phyloP scores from a whole-genome alignment of 345 rosid genomes.

The Gossypium turneri region DNA sequence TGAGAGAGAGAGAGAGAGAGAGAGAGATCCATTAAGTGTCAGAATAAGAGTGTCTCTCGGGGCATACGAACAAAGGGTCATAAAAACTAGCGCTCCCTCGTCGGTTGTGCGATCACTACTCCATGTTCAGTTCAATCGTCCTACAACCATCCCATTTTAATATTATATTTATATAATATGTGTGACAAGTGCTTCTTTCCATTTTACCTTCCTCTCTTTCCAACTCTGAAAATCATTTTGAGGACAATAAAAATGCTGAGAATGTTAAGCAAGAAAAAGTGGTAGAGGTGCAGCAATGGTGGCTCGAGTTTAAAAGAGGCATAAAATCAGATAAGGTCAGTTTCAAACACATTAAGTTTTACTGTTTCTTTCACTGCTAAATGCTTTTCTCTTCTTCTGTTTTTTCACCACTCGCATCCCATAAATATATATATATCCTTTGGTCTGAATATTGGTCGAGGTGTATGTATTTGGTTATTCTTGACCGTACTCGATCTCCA shows the following conservation, averaged over 20 bases:
- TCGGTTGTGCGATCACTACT: constrained; percentile 2
- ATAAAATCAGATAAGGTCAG: background rate
- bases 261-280: background rate
- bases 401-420: too few relatives aligned
- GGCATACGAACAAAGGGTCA: background rate
- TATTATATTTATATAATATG: too few relatives aligned
- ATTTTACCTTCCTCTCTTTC: background rate
- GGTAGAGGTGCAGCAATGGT: background rate
- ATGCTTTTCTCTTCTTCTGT: background rate
- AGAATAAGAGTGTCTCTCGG: background rate
- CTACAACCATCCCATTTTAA: background rate
- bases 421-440: too few relatives aligned
- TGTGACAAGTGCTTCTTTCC: background rate
- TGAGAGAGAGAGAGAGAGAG: background rate
- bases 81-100: constrained; percentile 6
- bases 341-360: background rate
- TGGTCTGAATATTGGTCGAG: too few relatives aligned
- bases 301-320: background rate
- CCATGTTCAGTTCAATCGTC: background rate
- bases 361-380: background rate
- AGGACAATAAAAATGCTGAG: background rate
- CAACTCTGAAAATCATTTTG: background rate
- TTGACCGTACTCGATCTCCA: too few relatives aligned
- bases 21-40: background rate
- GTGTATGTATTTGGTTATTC: too few relatives aligned